These are phyloP conservation scores for Boletus sp. DNA, from an alignment of 768 basidiomycete genomes.

Conservation along the genomic window DNA sequence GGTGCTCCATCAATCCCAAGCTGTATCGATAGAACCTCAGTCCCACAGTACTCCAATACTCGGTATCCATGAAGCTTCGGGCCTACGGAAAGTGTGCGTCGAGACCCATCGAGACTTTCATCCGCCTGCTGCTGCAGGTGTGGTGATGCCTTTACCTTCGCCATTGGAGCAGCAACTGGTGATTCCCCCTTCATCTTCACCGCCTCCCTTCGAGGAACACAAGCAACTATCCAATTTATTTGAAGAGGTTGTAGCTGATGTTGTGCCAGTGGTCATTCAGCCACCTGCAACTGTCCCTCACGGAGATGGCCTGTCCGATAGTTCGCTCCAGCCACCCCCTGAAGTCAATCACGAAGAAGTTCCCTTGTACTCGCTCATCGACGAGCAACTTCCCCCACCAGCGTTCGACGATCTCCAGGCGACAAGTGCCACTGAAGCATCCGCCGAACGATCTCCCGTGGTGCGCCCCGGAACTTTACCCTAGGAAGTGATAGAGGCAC, in stretches of 20 bases:
- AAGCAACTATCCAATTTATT: background rate
- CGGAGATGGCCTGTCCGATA: background rate
- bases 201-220: conserved; percentile 4
- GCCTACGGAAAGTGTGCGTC: background rate
- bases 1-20: background rate
- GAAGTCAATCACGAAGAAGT: conserved; percentile 16
- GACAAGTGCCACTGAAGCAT: background rate
- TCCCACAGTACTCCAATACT: background rate
- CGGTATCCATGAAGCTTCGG: background rate
- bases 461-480: background rate
- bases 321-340: background rate
- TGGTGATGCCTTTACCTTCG: background rate
- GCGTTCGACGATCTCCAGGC: conserved; percentile 19
- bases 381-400: conserved; percentile 24
- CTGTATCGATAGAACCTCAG: background rate
- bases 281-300: background rate
- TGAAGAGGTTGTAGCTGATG: background rate
- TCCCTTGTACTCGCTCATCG: conserved; percentile 23
- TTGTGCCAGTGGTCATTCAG: background rate
- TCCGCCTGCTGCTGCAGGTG: background rate
- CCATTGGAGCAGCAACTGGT: background rate
- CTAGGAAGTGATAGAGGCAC: background rate
- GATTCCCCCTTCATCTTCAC: background rate
- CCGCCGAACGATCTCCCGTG: background rate
- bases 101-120: background rate